Evolutionary conservation across 2,329 filamentous ascomycete species (phyloP).

Genomic region (Penicillium paneum): DNA sequence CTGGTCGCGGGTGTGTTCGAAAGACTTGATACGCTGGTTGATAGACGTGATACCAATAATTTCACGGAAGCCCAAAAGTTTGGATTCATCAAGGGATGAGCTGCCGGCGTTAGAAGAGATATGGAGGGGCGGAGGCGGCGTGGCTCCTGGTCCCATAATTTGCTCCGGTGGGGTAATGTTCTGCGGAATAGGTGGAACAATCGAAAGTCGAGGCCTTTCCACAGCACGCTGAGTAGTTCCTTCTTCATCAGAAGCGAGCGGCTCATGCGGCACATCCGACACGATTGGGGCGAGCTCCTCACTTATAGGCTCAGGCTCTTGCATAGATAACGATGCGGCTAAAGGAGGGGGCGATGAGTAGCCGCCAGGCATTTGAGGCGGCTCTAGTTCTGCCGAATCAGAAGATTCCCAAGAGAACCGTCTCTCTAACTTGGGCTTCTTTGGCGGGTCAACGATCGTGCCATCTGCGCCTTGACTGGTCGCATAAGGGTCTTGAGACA

Average conservation of each 20-base stretch:
- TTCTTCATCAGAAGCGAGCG: slow-evolving; percentile 9
- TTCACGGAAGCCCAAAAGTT: slow-evolving; percentile 65
- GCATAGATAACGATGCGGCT: slow-evolving; percentile 16
- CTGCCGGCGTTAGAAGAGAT: slow-evolving; percentile 13
- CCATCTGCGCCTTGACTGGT: background rate
- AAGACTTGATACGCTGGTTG: slow-evolving; percentile 68
- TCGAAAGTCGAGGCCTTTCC: slow-evolving; percentile 33
- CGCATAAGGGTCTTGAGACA: slow-evolving; percentile 18
- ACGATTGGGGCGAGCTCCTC: slow-evolving; percentile 8
- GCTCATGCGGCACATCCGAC: slow-evolving; percentile 6
- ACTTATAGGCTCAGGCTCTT: slow-evolving; percentile 20
- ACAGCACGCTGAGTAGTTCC: slow-evolving; percentile 7
- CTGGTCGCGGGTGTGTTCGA: slow-evolving; percentile 66
- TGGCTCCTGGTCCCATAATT: slow-evolving; percentile 11
- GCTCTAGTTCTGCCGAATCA: slow-evolving; percentile 15
- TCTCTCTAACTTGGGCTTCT: slow-evolving; percentile 32
- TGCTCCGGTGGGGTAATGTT: slow-evolving; percentile 16
- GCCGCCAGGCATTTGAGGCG: slow-evolving; percentile 13
- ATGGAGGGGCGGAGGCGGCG: slow-evolving; percentile 5
- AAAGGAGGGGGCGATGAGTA: slow-evolving; percentile 13
- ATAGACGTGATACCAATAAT: slow-evolving; percentile 68
- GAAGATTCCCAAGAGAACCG: slow-evolving; percentile 47
- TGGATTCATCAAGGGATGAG: slow-evolving; percentile 31
- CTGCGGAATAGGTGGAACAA: slow-evolving; percentile 27
- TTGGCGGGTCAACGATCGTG: slow-evolving; percentile 10